These are phyloP conservation scores for Pseudogymnoascus sp. DNA, from an alignment of 2,329 filamentous ascomycete genomes.

Conservation along the genomic window DNA sequence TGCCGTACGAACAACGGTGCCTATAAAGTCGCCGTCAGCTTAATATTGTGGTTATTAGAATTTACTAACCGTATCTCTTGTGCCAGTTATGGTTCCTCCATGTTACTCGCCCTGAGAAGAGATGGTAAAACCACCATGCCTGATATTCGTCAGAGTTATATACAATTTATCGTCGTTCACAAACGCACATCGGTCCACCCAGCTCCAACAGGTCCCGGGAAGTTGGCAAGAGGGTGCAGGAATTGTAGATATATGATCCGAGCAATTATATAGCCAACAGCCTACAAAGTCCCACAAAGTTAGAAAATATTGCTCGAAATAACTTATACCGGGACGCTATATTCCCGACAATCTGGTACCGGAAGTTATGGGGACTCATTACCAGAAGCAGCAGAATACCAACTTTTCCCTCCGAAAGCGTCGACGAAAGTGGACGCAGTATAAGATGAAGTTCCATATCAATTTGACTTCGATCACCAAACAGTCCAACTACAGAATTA, in stretches of 20 bases:
- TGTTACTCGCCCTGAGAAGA: conserved; percentile 1
- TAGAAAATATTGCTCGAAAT: neutral
- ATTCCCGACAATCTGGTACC: neutral
- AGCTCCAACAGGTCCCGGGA: conserved; percentile 25
- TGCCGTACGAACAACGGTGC: conserved; percentile 23
- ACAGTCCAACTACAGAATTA: neutral
- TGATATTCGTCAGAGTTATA: conserved; percentile 28
- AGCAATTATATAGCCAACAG: conserved; percentile 1
- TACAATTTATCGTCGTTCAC: conserved; percentile 24
- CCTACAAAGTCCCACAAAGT: neutral
- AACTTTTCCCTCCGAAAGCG: neutral
- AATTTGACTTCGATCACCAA: neutral
- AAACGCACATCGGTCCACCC: conserved; percentile 20
- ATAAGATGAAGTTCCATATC: conserved; percentile 7
- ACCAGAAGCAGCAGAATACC: conserved; percentile 4
- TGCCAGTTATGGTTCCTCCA: conserved; percentile 8
- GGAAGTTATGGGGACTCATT: neutral
- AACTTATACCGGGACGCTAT: neutral
- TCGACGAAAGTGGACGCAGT: neutral
- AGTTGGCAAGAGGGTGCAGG: conserved; percentile 26
- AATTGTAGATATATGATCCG: conserved; percentile 8
- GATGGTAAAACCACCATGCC: conserved; percentile 20
- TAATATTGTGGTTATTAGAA: neutral
- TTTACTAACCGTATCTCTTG: neutral
- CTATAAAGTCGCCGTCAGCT: conserved; percentile 11